Base-by-base conservation (phyloP, 169 alveolate species). In the Eimeria zaria region DNA sequence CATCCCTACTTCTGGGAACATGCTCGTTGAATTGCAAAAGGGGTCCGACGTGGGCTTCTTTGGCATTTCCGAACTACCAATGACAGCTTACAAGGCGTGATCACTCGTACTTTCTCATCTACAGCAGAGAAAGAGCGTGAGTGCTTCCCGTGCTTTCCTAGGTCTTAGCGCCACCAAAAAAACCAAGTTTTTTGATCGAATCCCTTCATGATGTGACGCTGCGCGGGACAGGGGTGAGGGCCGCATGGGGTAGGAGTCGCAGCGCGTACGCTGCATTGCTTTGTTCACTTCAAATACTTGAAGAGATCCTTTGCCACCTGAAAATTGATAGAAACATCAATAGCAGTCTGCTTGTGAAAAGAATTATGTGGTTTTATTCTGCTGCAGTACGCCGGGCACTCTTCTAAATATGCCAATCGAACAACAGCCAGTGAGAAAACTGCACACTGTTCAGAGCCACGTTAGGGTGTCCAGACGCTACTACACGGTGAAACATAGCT, bases 221-320 rank as follows among this genome's bases (percentile, higher is more conserved):
- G 33, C 6, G 46, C 20, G 78, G 78, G 78, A 30, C 36, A 62
- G 71, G 30, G 71, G 39, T 62, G 71, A 24, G 48, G 46, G 27
- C 9, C 46, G 78, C 78, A 67, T 0, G 7, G 46, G 22, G 78
- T 41, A 16, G 67, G 88, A n/a, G 88, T 14, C 30, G 64, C 22
- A 7, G 46, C 60, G 27, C 69, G 14, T 1, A 24, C 30, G 2
- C 69, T 8, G n/a, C 1, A 30, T n/a, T 1, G 27, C 48, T 44
- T n/a, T n/a, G 69, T 27, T 55, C 53, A 93, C 89, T 93, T 93
- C 58, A 93, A 83, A 67, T 93, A 93, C 36, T 93, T 93, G 78
- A 93, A 93, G 14, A 93, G 85, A 53, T 93, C 96, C 69, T 93
- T 93, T 36, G 96, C 96, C 33, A 93, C 94, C 96, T 93, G 96